These are phyloP conservation scores for Fomitiporia mediterranea DNA, from an alignment of 1,284 basidiomycete species.

Conservation along the genomic window DNA sequence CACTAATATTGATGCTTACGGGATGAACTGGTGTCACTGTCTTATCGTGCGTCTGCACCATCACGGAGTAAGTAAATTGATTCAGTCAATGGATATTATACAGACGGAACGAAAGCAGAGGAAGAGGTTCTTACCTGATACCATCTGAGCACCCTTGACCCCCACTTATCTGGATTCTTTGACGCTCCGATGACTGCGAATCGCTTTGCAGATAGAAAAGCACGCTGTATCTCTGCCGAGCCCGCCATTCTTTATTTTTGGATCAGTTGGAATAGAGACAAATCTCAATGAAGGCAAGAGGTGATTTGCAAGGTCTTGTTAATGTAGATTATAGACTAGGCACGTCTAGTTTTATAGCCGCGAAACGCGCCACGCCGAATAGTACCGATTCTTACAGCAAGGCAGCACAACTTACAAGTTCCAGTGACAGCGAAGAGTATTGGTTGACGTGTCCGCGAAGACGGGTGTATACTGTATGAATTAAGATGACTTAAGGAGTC, in stretches of 20 bases:
- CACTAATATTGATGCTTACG: conserved; percentile 32
- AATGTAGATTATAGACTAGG: too few relatives aligned
- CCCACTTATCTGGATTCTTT: conserved; percentile 69
- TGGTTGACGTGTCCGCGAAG: not conserved
- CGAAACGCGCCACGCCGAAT: too few relatives aligned
- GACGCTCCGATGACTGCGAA: conserved; percentile 80
- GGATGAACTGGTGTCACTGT: conserved; percentile 70
- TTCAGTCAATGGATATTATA: not conserved
- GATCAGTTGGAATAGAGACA: not conserved
- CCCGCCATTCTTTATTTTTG: not conserved
- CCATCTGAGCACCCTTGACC: conserved; percentile 53
- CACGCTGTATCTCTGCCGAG: conserved; percentile 40
- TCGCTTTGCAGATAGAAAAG: conserved; percentile 55
- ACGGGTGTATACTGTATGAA: not conserved
- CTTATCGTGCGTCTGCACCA: conserved; percentile 55
- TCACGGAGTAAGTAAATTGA: conserved; percentile 58
- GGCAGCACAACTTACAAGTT: too few relatives aligned
- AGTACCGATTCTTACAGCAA: too few relatives aligned
- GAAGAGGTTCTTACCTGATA: conserved; percentile 12
- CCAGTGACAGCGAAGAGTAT: too few relatives aligned
- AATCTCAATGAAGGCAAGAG: too few relatives aligned
- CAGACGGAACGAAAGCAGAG: not conserved
- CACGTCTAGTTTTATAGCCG: too few relatives aligned
- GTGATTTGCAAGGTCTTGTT: too few relatives aligned
- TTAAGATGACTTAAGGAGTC: too few relatives aligned